Conservation (phyloP, 768 basidiomycete genomes). For the Cubamyces sp. region DNA sequence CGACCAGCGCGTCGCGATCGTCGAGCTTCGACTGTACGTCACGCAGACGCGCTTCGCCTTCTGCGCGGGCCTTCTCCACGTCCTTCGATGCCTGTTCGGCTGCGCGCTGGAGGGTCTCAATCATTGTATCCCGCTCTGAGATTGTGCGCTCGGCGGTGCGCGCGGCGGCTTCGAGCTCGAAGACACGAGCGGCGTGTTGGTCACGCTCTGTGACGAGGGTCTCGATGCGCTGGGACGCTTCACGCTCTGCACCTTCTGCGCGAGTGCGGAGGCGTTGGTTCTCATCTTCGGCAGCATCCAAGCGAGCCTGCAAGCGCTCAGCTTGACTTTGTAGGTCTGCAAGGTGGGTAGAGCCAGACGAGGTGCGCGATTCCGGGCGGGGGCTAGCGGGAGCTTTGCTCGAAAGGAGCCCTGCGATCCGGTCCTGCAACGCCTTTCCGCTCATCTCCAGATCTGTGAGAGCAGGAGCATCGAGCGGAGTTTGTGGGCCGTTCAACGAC, state of each 20-base stretch:
- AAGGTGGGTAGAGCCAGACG: conserved; percentile 32
- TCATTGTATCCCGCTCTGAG: conserved; percentile 47
- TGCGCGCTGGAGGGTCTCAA: conserved; percentile 52
- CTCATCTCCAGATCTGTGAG: conserved; percentile 44
- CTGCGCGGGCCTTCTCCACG: conserved; percentile 51
- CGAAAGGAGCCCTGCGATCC: conserved; percentile 49
- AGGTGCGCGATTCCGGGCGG: conserved; percentile 42
- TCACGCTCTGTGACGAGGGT: conserved; percentile 49
- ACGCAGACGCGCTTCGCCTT: conserved; percentile 46
- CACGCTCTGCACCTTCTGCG: conserved; percentile 26
- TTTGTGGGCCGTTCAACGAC: conserved; percentile 41
- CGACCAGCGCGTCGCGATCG: conserved; percentile 47
- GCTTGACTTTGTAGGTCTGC: conserved; percentile 43
- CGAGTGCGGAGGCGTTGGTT: conserved; percentile 57
- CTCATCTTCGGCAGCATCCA: conserved; percentile 73
- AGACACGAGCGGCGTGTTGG: conserved; percentile 42
- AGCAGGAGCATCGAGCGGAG: conserved; percentile 18
- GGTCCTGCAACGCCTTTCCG: conserved; percentile 50
- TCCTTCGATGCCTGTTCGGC: conserved; percentile 42
- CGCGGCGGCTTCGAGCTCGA: conserved; percentile 48
- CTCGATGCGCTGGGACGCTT: conserved; percentile 26
- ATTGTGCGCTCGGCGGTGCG: conserved; percentile 46
- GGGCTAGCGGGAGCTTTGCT: conserved; percentile 38
- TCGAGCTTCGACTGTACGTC: conserved; percentile 51
- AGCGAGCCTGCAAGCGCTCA: conserved; percentile 47